Conservation (phyloP, 2,329 filamentous ascomycete genomes). For the Aspergillus fischeri region DNA sequence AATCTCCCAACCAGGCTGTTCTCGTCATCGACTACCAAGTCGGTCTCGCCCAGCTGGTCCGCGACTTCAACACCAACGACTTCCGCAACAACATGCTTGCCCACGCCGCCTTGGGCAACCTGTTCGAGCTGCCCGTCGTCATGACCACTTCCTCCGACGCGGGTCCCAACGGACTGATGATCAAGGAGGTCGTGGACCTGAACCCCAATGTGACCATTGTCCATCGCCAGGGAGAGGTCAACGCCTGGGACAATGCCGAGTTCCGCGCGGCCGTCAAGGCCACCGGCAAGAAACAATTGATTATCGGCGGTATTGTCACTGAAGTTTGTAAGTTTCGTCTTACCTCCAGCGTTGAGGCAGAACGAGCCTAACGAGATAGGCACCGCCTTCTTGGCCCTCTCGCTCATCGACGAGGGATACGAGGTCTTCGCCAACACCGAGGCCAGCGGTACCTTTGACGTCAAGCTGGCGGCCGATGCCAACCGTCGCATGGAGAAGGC, state of each 20-base stretch:
- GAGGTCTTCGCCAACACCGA: conserved; percentile 70
- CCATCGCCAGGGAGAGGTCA: conserved; percentile 66
- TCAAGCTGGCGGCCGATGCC: conserved; percentile 47
- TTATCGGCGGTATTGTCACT: conserved; percentile 67
- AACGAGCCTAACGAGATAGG: conserved; percentile 28
- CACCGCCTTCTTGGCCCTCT: conserved; percentile 70
- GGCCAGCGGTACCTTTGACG: conserved; percentile 62
- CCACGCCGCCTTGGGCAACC: conserved; percentile 61
- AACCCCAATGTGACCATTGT: conserved; percentile 65
- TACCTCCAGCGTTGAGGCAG: background rate
- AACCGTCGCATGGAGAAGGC: conserved; percentile 65
- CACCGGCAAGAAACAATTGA: conserved; percentile 64
- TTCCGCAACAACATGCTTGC: conserved; percentile 66
- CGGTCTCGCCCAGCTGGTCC: conserved; percentile 44
- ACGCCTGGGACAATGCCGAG: conserved; percentile 71
- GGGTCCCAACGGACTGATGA: conserved; percentile 68
- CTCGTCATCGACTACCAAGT: conserved; percentile 33
- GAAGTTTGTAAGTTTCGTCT: conserved; percentile 57
- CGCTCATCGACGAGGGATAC: conserved; percentile 66
- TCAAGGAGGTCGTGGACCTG: conserved; percentile 64
- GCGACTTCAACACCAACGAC: conserved; percentile 63
- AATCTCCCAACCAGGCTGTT: conserved; percentile 14
- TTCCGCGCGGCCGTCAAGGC: conserved; percentile 64
- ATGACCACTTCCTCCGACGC: conserved; percentile 65
- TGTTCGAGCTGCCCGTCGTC: conserved; percentile 66